phyloP scores from a whole-genome alignment of 2,329 filamentous ascomycete genomes.

The Aspergillus udagawae region DNA sequence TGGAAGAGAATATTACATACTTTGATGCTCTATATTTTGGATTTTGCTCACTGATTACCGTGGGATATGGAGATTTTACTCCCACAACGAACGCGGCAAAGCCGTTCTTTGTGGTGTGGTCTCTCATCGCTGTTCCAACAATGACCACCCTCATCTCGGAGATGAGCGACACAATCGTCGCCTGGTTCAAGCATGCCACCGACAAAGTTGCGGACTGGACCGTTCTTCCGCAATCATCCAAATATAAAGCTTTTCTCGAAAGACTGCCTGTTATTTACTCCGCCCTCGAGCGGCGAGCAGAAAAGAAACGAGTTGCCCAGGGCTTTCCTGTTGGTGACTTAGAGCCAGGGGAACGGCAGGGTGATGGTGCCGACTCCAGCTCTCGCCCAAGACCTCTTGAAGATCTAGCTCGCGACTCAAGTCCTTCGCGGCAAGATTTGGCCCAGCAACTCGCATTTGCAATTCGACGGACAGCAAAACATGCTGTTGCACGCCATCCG shows the following conservation, averaged over 20 bases:
- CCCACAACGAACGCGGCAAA: constrained; percentile 74
- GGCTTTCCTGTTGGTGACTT: constrained; percentile 46
- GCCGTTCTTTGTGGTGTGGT: constrained; percentile 93
- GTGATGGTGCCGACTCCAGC: constrained; percentile 4
- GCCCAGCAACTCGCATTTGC: constrained; percentile 62
- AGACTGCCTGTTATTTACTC: constrained; percentile 40
- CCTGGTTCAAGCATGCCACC: constrained; percentile 59
- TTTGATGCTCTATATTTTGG: constrained; percentile 82
- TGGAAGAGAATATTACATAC: constrained; percentile 60
- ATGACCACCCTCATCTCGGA: constrained; percentile 84
- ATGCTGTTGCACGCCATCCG: constrained; percentile 23
- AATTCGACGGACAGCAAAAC: constrained; percentile 55
- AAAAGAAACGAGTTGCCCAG: constrained; percentile 43
- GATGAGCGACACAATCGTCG: constrained; percentile 77
- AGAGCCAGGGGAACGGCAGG: constrained; percentile 18
- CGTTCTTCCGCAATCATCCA: constrained; percentile 58
- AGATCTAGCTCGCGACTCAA: constrained; percentile 45
- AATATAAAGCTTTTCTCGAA: constrained; percentile 50
- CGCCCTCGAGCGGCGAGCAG: constrained; percentile 37
- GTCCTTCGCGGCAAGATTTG: constrained; percentile 53
- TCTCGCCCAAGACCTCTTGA: constrained; percentile 35
- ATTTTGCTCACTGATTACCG: constrained; percentile 77
- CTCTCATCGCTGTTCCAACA: constrained; percentile 75
- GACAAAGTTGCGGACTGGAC: constrained; percentile 61
- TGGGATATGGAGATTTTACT: constrained; percentile 79